Evolutionary conservation across 1,284 basidiomycete genomes (phyloP).

Genomic region (Neonothopanus nambi): DNA sequence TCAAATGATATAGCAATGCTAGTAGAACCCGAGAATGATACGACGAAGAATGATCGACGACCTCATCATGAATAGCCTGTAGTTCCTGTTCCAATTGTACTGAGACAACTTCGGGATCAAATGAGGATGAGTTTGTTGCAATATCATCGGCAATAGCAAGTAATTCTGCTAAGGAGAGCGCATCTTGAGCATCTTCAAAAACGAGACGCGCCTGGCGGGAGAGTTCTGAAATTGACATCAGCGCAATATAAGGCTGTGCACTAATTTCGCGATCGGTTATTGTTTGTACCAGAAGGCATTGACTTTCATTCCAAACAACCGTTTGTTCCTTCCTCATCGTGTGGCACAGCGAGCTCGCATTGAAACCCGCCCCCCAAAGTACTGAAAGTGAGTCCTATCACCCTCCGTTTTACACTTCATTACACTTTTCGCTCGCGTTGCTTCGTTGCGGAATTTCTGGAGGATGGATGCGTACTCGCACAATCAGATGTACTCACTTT

Average conservation of each 20-base stretch:
- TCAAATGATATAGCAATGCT: constrained; percentile 60
- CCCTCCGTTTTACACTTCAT: too few species aligned
- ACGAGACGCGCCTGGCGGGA: constrained; percentile 53
- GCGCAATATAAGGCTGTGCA: not conserved
- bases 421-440: too few species aligned
- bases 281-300: too few species aligned
- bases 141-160: constrained; percentile 54
- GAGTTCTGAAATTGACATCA: constrained; percentile 7
- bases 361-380: too few species aligned
- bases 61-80: constrained; percentile 59
- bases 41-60: constrained; percentile 59
- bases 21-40: constrained; percentile 68
- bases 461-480: too few species aligned
- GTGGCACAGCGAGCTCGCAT: too few species aligned
- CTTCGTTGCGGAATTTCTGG: too few species aligned
- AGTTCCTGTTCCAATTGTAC: constrained; percentile 65
- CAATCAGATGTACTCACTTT: too few species aligned
- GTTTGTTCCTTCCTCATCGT: too few species aligned
- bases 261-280: too few species aligned
- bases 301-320: too few species aligned
- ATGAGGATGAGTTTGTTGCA: constrained; percentile 45
- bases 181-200: constrained; percentile 44
- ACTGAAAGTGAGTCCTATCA: too few species aligned
- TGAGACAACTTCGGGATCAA: constrained; percentile 44
- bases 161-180: constrained; percentile 43